Evolutionary conservation across 2,329 filamentous ascomycete genomes (phyloP), one percentile per base, ranked within the genome.

Genomic region (Clonostachys byssicola): DNA sequence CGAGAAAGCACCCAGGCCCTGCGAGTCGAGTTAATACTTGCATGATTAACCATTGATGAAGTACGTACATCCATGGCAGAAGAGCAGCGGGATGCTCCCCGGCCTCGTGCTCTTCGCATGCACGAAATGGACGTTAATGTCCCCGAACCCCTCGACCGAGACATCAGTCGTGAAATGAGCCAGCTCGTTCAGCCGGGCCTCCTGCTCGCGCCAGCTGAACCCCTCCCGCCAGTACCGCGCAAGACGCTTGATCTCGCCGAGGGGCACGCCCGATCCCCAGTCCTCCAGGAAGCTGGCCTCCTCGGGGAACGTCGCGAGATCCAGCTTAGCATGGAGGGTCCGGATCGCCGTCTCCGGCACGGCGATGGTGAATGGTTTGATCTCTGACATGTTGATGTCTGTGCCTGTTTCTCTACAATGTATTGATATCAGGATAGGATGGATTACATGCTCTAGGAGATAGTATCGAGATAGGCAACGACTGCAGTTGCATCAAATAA

Each of bases 1-100:
- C 85, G 42, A 86, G 59, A 58, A 87, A 88, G 52, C 78, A 84
- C 2, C 86, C 86, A 0, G 86, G 86, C 80, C 81, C 63, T 66
- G 33, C 7, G 12, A 42, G 40, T 12, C 7, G 17, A 12, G n/a
- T 18, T n/a, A n/a, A 12, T 39, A n/a, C 14, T n/a, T 12, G 17
- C 36, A 18, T 39, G 10, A 39, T 39, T 18, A 39, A 39, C 10
- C 36, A n/a, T n/a, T 18, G 36, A 7, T 39, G 14, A 12, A n/a
- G n/a, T n/a, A 57, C 63, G 55, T 50, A 70, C 78, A 88, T 13
- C 84, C 83, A 58, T 88, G 85, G n/a, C 74, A 71, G 59, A 89
- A 88, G 2, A 89, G 60, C 34, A 89, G 58, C 0, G 86, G 85
- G 40, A 89, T 78, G 2, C 81, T 80, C 16, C 70, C 68, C 2